A percentile compares a stretch with the other conserved stretches of the same genome.
These are phyloP conservation scores for Penicillium desertorum DNA, from an alignment of 495 filamentous ascomycete genomes.

Conservation along the genomic window DNA sequence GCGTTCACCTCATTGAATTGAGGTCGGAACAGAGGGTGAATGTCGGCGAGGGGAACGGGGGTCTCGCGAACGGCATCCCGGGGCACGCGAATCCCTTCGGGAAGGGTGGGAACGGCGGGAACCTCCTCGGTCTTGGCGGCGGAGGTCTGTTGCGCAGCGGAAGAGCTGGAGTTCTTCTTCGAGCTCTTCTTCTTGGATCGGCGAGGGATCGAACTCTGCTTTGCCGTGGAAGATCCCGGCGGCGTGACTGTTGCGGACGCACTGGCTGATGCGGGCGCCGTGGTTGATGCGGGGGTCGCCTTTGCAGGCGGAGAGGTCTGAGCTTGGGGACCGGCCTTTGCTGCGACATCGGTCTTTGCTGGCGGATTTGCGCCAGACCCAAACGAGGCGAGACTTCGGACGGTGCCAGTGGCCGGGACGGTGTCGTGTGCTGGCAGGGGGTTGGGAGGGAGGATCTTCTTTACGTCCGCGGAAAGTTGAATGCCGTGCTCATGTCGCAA, in stretches of 20 bases:
- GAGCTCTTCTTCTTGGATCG: not conserved
- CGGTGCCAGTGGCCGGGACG: not conserved
- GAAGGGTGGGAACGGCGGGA: conserved; percentile 20
- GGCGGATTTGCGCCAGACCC: not conserved
- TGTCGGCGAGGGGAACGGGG: conserved; percentile 4
- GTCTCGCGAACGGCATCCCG: not conserved
- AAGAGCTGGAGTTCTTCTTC: not conserved
- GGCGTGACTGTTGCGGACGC: not conserved
- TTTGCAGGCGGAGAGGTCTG: not conserved
- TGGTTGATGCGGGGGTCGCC: not conserved
- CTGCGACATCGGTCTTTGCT: not conserved
- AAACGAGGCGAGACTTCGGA: not conserved
- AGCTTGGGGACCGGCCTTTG: not conserved
- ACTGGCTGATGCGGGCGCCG: not conserved
- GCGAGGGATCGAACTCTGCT: not conserved
- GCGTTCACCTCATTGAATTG: not conserved
- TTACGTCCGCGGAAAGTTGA: not conserved
- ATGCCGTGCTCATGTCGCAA: not conserved
- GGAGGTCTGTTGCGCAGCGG: not conserved
- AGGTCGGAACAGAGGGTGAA: conserved; percentile 26
- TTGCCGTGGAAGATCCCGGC: not conserved
- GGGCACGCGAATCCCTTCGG: not conserved
- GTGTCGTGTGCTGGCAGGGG: not conserved
- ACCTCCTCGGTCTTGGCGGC: conserved; percentile 15
- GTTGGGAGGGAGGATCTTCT: not conserved